phyloP scores from a whole-genome alignment of 2,329 filamentous ascomycete genomes.

The Microsporum ferrugineum region DNA sequence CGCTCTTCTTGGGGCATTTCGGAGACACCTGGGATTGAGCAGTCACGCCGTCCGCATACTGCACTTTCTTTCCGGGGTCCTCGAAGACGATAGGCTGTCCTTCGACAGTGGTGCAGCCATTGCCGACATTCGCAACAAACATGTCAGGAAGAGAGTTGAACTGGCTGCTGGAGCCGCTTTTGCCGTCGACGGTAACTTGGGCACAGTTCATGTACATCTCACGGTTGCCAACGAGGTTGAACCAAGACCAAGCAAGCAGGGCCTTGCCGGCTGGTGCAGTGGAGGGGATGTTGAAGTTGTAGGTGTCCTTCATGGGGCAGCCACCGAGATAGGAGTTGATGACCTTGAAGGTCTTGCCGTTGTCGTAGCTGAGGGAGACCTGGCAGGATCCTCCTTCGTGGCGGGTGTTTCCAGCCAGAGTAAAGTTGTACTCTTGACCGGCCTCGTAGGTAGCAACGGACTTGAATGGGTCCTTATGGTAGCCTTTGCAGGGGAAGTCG shows the following conservation, averaged over 20 bases:
- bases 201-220: slow-evolving; percentile 72
- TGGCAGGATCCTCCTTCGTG: slow-evolving; percentile 69
- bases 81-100: slow-evolving; percentile 6
- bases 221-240: slow-evolving; percentile 48
- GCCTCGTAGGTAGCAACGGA: slow-evolving; percentile 51
- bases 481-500: slow-evolving; percentile 69
- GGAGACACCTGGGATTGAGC: background rate
- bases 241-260: slow-evolving; percentile 66
- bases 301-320: slow-evolving; percentile 43
- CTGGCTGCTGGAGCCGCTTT: background rate
- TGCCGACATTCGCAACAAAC: slow-evolving; percentile 11
- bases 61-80: slow-evolving; percentile 6
- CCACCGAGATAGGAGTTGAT: slow-evolving; percentile 50
- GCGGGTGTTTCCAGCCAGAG: slow-evolving; percentile 49
- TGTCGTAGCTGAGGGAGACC: slow-evolving; percentile 61
- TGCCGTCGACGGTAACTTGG: slow-evolving; percentile 47
- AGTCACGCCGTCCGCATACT: background rate
- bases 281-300: slow-evolving; percentile 55
- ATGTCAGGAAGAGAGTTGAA: slow-evolving; percentile 8
- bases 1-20: background rate
- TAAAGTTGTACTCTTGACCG: slow-evolving; percentile 53
- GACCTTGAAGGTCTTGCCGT: slow-evolving; percentile 58
- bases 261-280: slow-evolving; percentile 51
- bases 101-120: slow-evolving; percentile 9
- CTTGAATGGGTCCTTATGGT: slow-evolving; percentile 39